These are phyloP conservation scores for Cadophora malorum DNA, from an alignment of 2,329 filamentous ascomycete genomes.

Conservation along the genomic window DNA sequence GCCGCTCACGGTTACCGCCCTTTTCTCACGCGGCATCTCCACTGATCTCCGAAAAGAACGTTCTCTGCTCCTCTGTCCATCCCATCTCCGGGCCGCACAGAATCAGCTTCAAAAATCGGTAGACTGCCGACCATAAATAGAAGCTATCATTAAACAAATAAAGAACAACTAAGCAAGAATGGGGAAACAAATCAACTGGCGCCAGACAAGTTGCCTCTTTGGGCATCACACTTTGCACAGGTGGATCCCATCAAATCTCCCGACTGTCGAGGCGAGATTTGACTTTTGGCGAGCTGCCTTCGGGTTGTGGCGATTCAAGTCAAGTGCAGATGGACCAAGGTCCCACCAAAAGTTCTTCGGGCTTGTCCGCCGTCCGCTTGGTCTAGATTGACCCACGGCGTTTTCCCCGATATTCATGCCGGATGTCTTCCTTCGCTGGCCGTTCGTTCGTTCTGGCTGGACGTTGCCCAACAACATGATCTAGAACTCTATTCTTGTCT, in stretches of 20 bases:
- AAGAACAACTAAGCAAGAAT: neutral
- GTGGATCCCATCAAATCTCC: slow-evolving; percentile 26
- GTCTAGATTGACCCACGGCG: neutral
- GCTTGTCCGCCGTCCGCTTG: slow-evolving; percentile 10
- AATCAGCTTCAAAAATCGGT: neutral
- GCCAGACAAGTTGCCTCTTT: slow-evolving; percentile 15
- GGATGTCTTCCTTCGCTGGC: neutral
- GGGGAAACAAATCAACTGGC: neutral
- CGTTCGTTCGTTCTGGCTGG: neutral
- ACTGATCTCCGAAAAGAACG: slow-evolving; percentile 11
- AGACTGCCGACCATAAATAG: slow-evolving; percentile 3
- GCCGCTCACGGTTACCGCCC: neutral
- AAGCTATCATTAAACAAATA: neutral
- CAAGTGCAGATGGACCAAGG: neutral
- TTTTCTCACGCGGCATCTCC: slow-evolving; percentile 10
- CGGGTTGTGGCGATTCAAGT: neutral
- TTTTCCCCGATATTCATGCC: slow-evolving; percentile 13
- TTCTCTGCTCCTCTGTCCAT: neutral
- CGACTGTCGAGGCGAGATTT: slow-evolving; percentile 16
- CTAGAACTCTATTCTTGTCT: slow-evolving; percentile 2
- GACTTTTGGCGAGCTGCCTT: slow-evolving; percentile 17
- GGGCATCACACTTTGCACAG: neutral
- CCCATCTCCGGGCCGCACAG: slow-evolving; percentile 1
- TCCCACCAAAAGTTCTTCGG: slow-evolving; percentile 5
- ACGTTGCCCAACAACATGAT: neutral